These are phyloP conservation scores for Achaetomium macrosporum DNA, from an alignment of 2,329 filamentous ascomycete species.

Conservation along the genomic window DNA sequence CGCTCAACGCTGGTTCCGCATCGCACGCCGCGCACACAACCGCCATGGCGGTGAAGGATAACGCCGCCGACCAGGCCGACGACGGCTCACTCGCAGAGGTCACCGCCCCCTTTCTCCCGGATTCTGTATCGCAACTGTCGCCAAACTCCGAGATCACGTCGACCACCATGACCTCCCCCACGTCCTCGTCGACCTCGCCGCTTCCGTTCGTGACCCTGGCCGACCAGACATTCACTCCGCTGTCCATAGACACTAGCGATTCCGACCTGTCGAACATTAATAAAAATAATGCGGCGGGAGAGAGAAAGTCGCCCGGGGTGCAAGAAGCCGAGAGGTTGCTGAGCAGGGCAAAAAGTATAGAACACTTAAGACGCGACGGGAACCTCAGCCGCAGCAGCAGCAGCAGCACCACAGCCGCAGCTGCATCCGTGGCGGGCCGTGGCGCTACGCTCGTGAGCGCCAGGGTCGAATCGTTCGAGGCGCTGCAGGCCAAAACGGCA, in stretches of 20 bases:
- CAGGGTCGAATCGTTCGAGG: conserved; percentile 31
- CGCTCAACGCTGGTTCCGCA: neutral
- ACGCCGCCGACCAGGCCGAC: conserved; percentile 14
- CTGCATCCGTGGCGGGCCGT: conserved; percentile 7
- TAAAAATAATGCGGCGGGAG: neutral
- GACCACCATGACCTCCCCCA: conserved; percentile 15
- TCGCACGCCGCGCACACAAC: conserved; percentile 3
- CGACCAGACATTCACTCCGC: conserved; percentile 28
- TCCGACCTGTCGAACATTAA: conserved; percentile 11
- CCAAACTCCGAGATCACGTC: conserved; percentile 14
- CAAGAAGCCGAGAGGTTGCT: conserved; percentile 8
- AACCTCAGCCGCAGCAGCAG: conserved; percentile 15
- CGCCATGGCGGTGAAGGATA: conserved; percentile 19
- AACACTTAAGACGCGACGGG: conserved; percentile 10
- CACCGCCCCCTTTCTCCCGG: neutral
- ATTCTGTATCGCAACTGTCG: conserved; percentile 15
- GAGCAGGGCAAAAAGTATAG: conserved; percentile 9
- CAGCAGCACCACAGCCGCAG: conserved; percentile 17
- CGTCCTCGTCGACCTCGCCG: conserved; percentile 19
- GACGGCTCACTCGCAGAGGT: conserved; percentile 17
- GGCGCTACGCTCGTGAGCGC: conserved; percentile 21
- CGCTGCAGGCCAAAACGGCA: conserved; percentile 27
- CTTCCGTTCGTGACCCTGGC: conserved; percentile 24
- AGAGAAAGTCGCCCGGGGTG: conserved; percentile 2
- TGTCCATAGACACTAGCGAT: conserved; percentile 29